Conservation (phyloP, 2,329 filamentous ascomycete species). For the Magnaporthiopsis poae region DNA sequence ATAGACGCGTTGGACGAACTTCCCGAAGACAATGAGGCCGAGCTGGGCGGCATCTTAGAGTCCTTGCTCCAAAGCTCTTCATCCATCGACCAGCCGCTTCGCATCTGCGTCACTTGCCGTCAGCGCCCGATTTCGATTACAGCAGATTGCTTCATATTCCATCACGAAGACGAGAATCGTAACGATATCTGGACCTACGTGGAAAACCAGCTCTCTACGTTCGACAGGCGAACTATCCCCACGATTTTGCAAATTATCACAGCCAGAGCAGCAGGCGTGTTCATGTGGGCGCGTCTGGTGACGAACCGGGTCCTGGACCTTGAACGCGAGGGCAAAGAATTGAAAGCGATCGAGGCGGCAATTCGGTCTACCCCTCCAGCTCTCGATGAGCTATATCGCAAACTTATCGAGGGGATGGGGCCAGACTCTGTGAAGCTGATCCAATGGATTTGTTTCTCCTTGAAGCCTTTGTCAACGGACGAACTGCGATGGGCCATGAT, state of each 20-base stretch:
- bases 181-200: constrained; percentile 23
- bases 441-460: constrained; percentile 25
- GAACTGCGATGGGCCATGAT: constrained; percentile 24
- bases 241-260: constrained; percentile 14
- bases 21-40: constrained; percentile 17
- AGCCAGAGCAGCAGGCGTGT: constrained; percentile 21
- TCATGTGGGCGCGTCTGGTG: constrained; percentile 28
- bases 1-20: constrained; percentile 28
- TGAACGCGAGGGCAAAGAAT: constrained; percentile 7
- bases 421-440: constrained; percentile 18
- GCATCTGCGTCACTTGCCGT: constrained; percentile 24
- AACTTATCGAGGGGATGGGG: constrained; percentile 15
- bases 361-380: constrained; percentile 16
- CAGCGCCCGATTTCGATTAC: constrained; percentile 21
- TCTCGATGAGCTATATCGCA: constrained; percentile 19
- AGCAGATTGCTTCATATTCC: constrained; percentile 17
- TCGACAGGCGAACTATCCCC: too few relatives aligned
- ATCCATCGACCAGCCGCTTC: constrained; percentile 11
- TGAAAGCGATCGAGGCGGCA: constrained; percentile 15
- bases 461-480: constrained; percentile 15
- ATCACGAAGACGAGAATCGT: constrained; percentile 21
- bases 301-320: constrained; percentile 14
- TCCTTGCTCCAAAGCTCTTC: constrained; percentile 15
- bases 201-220: constrained; percentile 12
- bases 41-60: constrained; percentile 15